Conservation (phyloP, 352 stramenopile genomes). For the Phytophthora rubi region DNA sequence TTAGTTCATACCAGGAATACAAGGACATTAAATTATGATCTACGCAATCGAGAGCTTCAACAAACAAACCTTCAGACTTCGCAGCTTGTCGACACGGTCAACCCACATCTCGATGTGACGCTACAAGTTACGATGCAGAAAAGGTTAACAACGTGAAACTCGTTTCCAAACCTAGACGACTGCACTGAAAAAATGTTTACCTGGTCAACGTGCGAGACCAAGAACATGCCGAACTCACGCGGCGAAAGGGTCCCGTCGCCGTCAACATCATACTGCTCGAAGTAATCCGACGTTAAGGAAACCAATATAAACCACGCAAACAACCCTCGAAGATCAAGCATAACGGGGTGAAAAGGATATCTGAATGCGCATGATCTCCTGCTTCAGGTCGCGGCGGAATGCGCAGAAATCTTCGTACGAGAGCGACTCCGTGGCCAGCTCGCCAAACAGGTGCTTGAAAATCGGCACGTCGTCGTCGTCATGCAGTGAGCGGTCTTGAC, state of each 20-base stretch:
- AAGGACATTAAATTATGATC: neutral
- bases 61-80: conserved; percentile 53
- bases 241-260: conserved; percentile 80
- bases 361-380: conserved; percentile 90
- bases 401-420: conserved; percentile 83
- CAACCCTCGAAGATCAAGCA: neutral
- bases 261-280: conserved; percentile 91
- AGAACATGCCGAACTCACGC: conserved; percentile 88
- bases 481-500: conserved; percentile 79
- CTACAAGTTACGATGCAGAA: neutral
- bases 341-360: conserved; percentile 70
- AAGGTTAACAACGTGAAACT: neutral
- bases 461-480: conserved; percentile 74
- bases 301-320: neutral
- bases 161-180: neutral
- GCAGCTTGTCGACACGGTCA: conserved; percentile 75
- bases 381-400: conserved; percentile 77
- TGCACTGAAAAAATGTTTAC: conserved; percentile 1
- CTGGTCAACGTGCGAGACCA: conserved; percentile 87
- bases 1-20: neutral
- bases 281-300: conserved; percentile 77
- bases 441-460: conserved; percentile 88
- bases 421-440: conserved; percentile 79
- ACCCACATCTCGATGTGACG: conserved; percentile 80
- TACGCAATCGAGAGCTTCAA: neutral